Conservation (phyloP, 371 early-diverging fungal species). For the Syncephalastrum contaminatum region DNA sequence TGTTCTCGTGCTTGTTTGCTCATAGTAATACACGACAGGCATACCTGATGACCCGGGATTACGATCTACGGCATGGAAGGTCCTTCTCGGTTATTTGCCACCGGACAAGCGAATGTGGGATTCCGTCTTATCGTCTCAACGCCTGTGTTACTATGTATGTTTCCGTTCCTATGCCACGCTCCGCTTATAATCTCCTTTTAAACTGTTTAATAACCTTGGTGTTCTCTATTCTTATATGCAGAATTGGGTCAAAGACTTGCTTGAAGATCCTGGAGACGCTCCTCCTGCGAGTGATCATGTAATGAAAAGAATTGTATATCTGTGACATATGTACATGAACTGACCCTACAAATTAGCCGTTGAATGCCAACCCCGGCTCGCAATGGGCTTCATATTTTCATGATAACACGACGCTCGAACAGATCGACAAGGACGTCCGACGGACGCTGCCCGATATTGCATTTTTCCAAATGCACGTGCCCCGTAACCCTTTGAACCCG, state of each 20-base stretch:
- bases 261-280: conserved; percentile 50
- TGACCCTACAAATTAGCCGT: conserved; percentile 28
- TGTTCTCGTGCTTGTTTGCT: no score
- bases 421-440: conserved; percentile 83
- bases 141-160: conserved; percentile 67
- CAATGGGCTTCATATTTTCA: conserved; percentile 59
- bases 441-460: conserved; percentile 83
- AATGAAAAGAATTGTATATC: conserved; percentile 13
- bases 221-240: conserved; percentile 10
- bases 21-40: conserved; percentile 54
- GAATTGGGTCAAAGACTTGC: conserved; percentile 60
- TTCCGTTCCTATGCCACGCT: neutral
- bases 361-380: conserved; percentile 38
- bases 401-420: conserved; percentile 66
- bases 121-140: conserved; percentile 41
- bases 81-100: conserved; percentile 75
- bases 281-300: conserved; percentile 45
- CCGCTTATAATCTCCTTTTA: neutral
- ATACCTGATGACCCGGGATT: conserved; percentile 73
- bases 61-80: conserved; percentile 72
- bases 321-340: conserved; percentile 3
- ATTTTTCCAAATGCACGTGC: conserved; percentile 73
- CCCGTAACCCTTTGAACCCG: conserved; percentile 50
- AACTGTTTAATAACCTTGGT: neutral
- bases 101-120: conserved; percentile 73